Evolutionary conservation across 768 basidiomycete genomes (phyloP).

Genomic region (Antrodiella citrinella): DNA sequence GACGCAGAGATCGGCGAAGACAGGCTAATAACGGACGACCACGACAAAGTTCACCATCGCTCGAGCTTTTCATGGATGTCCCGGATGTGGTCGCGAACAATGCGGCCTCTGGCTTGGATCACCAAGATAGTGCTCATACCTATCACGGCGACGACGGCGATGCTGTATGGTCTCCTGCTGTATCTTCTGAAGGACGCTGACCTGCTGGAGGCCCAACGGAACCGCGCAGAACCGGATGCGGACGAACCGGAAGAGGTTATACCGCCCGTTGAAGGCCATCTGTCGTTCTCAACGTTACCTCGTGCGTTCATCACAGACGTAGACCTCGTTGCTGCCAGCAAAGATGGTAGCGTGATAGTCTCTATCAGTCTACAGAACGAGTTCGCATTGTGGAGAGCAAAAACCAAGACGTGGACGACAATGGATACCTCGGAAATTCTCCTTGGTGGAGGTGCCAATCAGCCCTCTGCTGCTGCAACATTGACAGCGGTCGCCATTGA

Average conservation of each 20-base stretch:
- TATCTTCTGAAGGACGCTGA: conserved; percentile 91
- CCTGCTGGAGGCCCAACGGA: conserved; percentile 77
- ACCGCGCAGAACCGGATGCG: conserved; percentile 36
- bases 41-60: conserved; percentile 12
- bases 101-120: conserved; percentile 62
- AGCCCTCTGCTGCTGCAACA: conserved; percentile 38
- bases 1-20: conserved; percentile 19
- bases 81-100: conserved; percentile 38
- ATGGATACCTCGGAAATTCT: conserved; percentile 49
- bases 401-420: conserved; percentile 29
- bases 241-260: conserved; percentile 25
- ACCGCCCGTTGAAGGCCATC: conserved; percentile 30
- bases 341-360: conserved; percentile 54
- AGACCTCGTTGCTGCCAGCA: conserved; percentile 67
- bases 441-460: conserved; percentile 36
- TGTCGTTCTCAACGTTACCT: conserved; percentile 66
- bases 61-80: conserved; percentile 15
- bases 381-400: conserved; percentile 58
- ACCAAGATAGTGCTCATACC: conserved; percentile 80
- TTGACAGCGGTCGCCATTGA: conserved; percentile 60
- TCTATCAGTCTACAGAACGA: conserved; percentile 77
- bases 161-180: conserved; percentile 69
- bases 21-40: conserved; percentile 3
- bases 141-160: conserved; percentile 66
- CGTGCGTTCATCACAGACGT: conserved; percentile 78